Evolutionary conservation across 116 monocot genomes (phyloP).

Genomic region (Dioscorea cayenensis): DNA sequence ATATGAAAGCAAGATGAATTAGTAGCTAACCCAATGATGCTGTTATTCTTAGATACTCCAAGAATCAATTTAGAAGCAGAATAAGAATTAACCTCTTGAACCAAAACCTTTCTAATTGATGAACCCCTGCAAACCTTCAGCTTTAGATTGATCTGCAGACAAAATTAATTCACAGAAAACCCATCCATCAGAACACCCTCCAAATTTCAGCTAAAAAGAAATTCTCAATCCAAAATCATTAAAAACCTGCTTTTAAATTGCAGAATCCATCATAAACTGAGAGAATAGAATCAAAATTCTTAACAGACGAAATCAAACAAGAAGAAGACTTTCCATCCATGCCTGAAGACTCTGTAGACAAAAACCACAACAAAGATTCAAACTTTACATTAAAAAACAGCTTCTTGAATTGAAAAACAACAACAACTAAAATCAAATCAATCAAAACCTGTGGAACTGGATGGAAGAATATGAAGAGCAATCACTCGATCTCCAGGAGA

Average conservation of each 20-base stretch:
- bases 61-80: conserved; percentile 37
- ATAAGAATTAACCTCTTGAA: conserved; percentile 25
- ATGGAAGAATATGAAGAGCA: conserved; percentile 2
- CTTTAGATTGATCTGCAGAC: conserved; percentile 47
- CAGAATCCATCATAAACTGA: conserved; percentile 96
- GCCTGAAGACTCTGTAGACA: conserved; percentile 13
- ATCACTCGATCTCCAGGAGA: conserved; percentile 3
- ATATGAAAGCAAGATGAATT: neutral
- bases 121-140: conserved; percentile 54
- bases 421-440: no score
- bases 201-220: neutral
- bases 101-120: conserved; percentile 41
- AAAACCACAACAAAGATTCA: neutral
- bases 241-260: conserved; percentile 79
- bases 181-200: neutral
- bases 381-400: neutral
- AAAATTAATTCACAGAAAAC: neutral
- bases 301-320: conserved; percentile 27
- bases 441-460: neutral
- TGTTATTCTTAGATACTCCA: conserved; percentile 28
- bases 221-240: neutral
- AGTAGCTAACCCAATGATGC: conserved; percentile 28
- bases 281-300: conserved; percentile 47
- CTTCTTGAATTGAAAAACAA: no score
- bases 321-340: conserved; percentile 18